A percentile compares a stretch with the other conserved stretches of the same genome.
These are phyloP conservation scores for Lepidium aucheri DNA, from an alignment of 345 rosid species.

Conservation along the genomic window DNA sequence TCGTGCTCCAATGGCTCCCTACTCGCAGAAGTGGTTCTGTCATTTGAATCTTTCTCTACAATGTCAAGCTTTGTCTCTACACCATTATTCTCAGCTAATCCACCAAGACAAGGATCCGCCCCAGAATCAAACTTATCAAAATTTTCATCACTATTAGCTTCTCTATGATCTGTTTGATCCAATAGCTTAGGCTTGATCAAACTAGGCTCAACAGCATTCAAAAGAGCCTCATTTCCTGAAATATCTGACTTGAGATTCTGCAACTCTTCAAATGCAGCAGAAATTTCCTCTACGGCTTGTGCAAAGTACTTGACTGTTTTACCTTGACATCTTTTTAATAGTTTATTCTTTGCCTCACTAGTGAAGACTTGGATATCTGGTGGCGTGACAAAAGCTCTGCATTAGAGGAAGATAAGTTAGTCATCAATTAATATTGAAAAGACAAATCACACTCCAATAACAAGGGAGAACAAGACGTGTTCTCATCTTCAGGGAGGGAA, in stretches of 20 bases:
- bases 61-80: constrained; percentile 45
- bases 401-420: constrained; percentile 15
- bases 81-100: constrained; percentile 31
- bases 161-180: constrained; percentile 29
- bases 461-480: neutral
- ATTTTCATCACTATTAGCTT: constrained; percentile 26
- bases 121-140: constrained; percentile 31
- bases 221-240: constrained; percentile 35
- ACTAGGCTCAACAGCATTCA: constrained; percentile 39
- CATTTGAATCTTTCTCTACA: constrained; percentile 31
- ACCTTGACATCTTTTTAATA: constrained; percentile 56
- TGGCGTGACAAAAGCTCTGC: constrained; percentile 85
- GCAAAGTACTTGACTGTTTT: constrained; percentile 63
- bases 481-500: neutral
- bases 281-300: constrained; percentile 84
- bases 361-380: constrained; percentile 76
- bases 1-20: constrained; percentile 28
- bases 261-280: constrained; percentile 62
- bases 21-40: constrained; percentile 29
- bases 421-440: neutral
- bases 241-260: constrained; percentile 42
- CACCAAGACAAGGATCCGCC: constrained; percentile 30
- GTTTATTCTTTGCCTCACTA: constrained; percentile 60
- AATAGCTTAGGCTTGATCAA: constrained; percentile 34
- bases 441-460: constrained; percentile 1